Evolutionary conservation across 2,329 filamentous ascomycete genomes (phyloP), one percentile per base, ranked within the genome.

Genomic region (Phialophora verrucosa): DNA sequence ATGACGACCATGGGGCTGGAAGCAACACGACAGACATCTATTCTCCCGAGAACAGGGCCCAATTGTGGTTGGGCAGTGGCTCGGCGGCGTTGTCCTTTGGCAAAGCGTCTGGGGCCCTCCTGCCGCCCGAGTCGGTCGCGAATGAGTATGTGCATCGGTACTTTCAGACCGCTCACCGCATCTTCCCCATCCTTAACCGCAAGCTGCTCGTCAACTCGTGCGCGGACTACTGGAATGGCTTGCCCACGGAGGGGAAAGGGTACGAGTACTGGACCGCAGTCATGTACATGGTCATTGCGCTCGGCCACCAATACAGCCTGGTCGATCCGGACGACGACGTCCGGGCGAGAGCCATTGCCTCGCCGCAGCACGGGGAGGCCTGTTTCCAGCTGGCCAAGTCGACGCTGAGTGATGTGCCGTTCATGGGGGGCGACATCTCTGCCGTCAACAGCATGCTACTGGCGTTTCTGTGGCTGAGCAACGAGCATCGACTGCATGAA

Each of bases 201-300:
- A 51, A 49, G 20, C 50, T 42, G 12, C 58, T 63, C 23, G 35
- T 67, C 20, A 49, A 49, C 7, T 35, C 60, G 11, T 60, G 25
- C 31, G 42, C 44, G 5, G 60, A 67, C 49, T 67, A 59, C 55
- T 67, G 49, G 44, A 35, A 61, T 7, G 60, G 55, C 14, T 32
- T 63, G 31, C 61, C 65, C 3, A 67, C 65, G 3, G 65, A 67
- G 31, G 65, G 65, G 2, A 53, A 64, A 20, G 61, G 64, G 11
- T 66, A 63, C 57, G 59, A 59, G 35, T 31, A 47, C 25, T 67
- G 65, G 65, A 57, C 57, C 6, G 61, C 60, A 3, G 61, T 67
- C n/a, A 59, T 67, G 65, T 67, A 61, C 56, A 67, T 67, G 65
- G 56, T 56, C 4, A 59, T 67, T 42, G 65, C 65, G 6, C 61